phyloP scores from a whole-genome alignment of 768 basidiomycete genomes.

The Pulveroboletus ravenelii region DNA sequence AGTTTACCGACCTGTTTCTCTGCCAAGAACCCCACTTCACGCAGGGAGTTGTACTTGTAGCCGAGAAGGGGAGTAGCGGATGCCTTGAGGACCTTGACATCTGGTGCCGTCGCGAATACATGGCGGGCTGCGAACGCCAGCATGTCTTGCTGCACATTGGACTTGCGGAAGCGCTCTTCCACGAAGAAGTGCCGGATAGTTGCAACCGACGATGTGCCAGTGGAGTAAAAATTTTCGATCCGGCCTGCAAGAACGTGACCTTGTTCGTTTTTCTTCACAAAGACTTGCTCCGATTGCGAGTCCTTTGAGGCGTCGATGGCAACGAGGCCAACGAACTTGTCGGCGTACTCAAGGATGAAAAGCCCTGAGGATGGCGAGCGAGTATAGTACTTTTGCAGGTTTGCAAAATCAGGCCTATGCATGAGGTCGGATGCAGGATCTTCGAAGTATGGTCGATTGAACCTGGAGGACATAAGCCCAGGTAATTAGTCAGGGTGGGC shows the following conservation, averaged over 20 bases:
- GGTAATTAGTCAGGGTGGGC: neutral
- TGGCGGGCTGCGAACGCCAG: constrained; percentile 53
- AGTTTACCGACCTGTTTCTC: constrained; percentile 40
- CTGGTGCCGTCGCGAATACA: constrained; percentile 46
- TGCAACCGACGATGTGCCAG: constrained; percentile 46
- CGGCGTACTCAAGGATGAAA: constrained; percentile 61
- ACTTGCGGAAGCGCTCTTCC: constrained; percentile 55
- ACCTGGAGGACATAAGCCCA: constrained; percentile 39
- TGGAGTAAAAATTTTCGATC: constrained; percentile 18
- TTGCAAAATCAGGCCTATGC: constrained; percentile 49
- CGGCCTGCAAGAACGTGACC: constrained; percentile 9
- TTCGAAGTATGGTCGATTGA: constrained; percentile 68
- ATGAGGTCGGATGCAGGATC: constrained; percentile 46
- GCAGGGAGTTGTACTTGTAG: constrained; percentile 45
- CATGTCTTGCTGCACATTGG: constrained; percentile 61
- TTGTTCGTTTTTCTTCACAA: constrained; percentile 20
- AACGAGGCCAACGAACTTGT: constrained; percentile 60
- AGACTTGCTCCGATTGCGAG: constrained; percentile 29
- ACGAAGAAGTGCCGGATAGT: constrained; percentile 72
- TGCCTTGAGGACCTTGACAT: constrained; percentile 44
- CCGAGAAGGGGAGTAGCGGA: constrained; percentile 46
- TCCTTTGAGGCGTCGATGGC: constrained; percentile 61
- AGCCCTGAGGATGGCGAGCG: constrained; percentile 60
- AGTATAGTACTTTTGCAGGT: constrained; percentile 53
- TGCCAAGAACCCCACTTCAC: constrained; percentile 45